These are phyloP conservation scores for Lodderomyces pseudojiufengensis DNA, from an alignment of 1,139 yeast genomes.

Conservation along the genomic window DNA sequence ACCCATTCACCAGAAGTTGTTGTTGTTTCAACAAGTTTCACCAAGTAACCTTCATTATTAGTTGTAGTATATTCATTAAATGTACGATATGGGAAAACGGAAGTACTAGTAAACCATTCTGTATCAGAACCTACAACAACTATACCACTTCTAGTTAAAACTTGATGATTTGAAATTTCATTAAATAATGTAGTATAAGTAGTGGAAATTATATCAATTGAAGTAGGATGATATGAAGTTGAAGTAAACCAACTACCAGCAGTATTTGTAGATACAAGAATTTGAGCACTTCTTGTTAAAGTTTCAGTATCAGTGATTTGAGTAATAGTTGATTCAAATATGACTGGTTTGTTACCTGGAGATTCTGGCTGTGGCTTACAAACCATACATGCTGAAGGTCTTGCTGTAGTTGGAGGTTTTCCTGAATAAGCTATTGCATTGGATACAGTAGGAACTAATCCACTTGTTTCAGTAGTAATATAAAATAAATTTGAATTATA, in stretches of 20 bases:
- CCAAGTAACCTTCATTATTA: too few species aligned
- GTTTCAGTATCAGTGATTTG: background rate
- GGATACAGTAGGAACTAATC: background rate
- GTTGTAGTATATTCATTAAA: too few species aligned
- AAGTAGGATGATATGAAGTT: background rate
- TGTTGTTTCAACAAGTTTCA: background rate
- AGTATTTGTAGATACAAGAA: background rate
- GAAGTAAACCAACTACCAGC: background rate
- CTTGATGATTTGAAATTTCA: background rate
- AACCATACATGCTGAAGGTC: background rate
- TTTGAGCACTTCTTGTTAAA: background rate
- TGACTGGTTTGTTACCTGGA: constrained; percentile 1
- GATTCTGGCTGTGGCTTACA: background rate
- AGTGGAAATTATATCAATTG: background rate
- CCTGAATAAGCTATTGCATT: constrained; percentile 2
- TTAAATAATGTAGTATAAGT: background rate
- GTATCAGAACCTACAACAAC: too few species aligned
- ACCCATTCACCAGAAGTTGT: background rate
- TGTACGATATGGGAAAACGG: too few species aligned
- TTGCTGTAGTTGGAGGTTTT: background rate
- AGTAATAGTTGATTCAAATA: background rate
- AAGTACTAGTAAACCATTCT: too few species aligned
- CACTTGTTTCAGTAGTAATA: background rate
- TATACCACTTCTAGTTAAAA: too few species aligned
- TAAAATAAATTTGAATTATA: constrained; percentile 2